Evolutionary conservation across 352 stramenopile genomes (phyloP).

Genomic region (Globisporangium abappressorium): DNA sequence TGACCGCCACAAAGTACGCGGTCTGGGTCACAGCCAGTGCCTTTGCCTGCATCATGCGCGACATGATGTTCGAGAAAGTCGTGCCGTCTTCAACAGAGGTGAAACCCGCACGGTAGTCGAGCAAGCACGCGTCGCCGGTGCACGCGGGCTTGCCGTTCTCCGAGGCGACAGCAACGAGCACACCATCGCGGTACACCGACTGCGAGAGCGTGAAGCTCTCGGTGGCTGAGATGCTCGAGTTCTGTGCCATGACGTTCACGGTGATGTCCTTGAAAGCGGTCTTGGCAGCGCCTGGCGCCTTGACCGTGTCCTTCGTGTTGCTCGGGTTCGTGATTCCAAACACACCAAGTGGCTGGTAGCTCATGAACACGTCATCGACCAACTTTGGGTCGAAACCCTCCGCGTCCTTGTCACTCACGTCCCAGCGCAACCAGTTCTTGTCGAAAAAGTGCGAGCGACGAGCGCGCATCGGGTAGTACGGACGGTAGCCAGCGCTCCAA

Average conservation of each 20-base stretch:
- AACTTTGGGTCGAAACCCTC: conserved; percentile 39
- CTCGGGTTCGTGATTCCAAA: conserved; percentile 33
- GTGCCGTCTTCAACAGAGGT: conserved; percentile 27
- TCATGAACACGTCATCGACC: conserved; percentile 38
- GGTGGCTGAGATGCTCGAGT: conserved; percentile 21
- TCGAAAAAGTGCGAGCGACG: conserved; percentile 69
- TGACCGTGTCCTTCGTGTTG: conserved; percentile 22
- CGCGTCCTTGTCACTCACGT: conserved; percentile 36
- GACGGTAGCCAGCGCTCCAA: conserved; percentile 46
- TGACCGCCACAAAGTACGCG: conserved; percentile 74
- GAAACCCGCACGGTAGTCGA: conserved; percentile 42
- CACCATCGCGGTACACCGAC: conserved; percentile 19
- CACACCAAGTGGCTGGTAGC: conserved; percentile 54
- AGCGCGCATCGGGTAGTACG: conserved; percentile 62
- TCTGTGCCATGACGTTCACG: conserved; percentile 17
- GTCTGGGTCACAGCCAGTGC: conserved; percentile 76
- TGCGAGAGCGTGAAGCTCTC: conserved; percentile 24
- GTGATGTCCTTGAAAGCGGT: conserved; percentile 21
- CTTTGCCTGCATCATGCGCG: conserved; percentile 67
- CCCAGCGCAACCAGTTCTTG: conserved; percentile 57
- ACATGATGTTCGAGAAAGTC: conserved; percentile 66
- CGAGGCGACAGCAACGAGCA: conserved; percentile 13
- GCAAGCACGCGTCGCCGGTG: conserved; percentile 34
- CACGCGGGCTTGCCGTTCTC: conserved; percentile 22
- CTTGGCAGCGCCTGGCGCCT: conserved; percentile 21